Base-by-base conservation (phyloP, 805 yeast species). In the Komagataella kurtzmanii region DNA sequence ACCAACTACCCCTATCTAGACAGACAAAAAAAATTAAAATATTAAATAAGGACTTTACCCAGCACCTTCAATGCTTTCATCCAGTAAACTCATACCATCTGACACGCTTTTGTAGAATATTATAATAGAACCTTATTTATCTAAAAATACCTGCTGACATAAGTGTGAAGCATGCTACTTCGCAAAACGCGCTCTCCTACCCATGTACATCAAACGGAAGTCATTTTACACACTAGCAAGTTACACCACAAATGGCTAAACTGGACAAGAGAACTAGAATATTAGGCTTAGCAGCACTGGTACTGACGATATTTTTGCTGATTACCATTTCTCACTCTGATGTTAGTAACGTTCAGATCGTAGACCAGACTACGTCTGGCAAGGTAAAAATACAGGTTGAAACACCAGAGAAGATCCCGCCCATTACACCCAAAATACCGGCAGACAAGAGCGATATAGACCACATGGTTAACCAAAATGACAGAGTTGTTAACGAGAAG, bases 261-360 rank as follows among this genome's bases (percentile, higher is more conserved):
- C 24, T 36, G 45, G 30, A 43, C 45, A 47, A 76, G 57, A 72
- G 69, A 57, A 68, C 65, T 43, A 62, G 76, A 54, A 60, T 70
- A 24, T 56, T 72, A n/a, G 69, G 68, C 7, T 59, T 74, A 18
- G 70, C 77, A 17, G 71, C 76, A 3, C 57, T 70, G 44, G 59
- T 69, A 5, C 56, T 74, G 18, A 59, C 71, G 3, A 52, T 71
- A 6, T 56, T 74, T 7, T 62, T 74, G 49, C 56, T 72, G 24
- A 57, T 72, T 17, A 61, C 71, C 7, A 55, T 65, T 36, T 54
- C 67, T 44, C 21, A 47, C 43, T 18, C 24, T 3, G 44, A 47
- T 44, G 24, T 23, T n/a, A 45, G 30, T 3, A 24, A 17, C 6
- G 24, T 45, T 6, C 23, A 43, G 12, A 18, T 47, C 10, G 46